Conservation (phyloP, 2,329 filamentous ascomycete genomes). For the Colletotrichum simmondsii region DNA sequence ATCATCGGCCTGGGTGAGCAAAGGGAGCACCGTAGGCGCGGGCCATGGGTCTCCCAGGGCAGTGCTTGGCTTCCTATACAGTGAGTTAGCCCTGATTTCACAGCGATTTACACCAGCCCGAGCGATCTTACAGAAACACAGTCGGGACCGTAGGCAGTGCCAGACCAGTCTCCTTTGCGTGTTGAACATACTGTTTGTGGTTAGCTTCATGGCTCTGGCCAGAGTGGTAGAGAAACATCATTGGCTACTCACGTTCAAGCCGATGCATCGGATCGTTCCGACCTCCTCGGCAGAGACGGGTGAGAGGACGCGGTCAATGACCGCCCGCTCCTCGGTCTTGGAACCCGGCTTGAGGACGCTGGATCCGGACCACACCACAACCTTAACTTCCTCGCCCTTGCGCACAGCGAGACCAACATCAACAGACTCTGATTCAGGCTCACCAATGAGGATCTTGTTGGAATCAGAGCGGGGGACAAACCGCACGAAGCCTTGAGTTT, state of each 20-base stretch:
- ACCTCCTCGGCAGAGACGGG: constrained; percentile 43
- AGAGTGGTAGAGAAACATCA: constrained; percentile 25
- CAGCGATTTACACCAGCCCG: not conserved
- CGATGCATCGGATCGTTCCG: constrained; percentile 59
- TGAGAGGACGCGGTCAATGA: constrained; percentile 60
- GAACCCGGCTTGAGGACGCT: constrained; percentile 67
- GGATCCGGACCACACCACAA: constrained; percentile 66
- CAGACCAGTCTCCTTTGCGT: constrained; percentile 61
- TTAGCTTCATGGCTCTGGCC: not conserved
- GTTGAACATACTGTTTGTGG: constrained; percentile 45
- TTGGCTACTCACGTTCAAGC: constrained; percentile 58
- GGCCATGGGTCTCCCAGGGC: constrained; percentile 65
- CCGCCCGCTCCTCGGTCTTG: constrained; percentile 57
- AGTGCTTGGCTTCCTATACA: constrained; percentile 59
- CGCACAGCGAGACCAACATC: constrained; percentile 69
- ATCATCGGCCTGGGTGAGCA: constrained; percentile 57
- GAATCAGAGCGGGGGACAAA: constrained; percentile 64
- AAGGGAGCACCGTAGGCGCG: constrained; percentile 62
- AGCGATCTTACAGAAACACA: constrained; percentile 57
- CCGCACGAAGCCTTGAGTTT: constrained; percentile 63
- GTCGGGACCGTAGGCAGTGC: constrained; percentile 64
- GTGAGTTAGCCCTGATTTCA: not conserved
- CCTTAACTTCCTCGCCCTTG: constrained; percentile 65
- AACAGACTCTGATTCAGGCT: constrained; percentile 61
- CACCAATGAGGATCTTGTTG: constrained; percentile 63